phyloP scores from a whole-genome alignment of 164 flowering plant genomes.

The Houttuynia cordata region DNA sequence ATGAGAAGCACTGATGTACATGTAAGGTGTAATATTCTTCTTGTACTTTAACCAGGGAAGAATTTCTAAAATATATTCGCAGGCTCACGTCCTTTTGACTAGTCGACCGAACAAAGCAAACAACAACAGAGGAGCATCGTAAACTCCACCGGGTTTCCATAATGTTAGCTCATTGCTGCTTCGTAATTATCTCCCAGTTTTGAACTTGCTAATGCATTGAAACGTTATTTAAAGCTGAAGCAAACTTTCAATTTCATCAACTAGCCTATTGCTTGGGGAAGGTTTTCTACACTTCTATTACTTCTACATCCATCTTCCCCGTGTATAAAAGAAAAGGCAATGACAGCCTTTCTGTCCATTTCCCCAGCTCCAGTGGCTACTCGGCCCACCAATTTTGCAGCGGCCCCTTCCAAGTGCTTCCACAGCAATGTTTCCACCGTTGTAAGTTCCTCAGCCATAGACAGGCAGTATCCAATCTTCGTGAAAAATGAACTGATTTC shows the following conservation, averaged over 20 bases:
- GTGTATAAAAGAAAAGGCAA: neutral
- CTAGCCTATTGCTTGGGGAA: neutral
- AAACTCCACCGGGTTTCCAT: conserved; percentile 3
- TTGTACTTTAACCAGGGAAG: too few relatives aligned
- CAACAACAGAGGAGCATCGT: conserved; percentile 4
- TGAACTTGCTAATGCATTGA: neutral
- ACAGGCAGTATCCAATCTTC: too few relatives aligned
- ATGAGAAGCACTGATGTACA: too few relatives aligned
- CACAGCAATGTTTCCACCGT: conserved; percentile 3
- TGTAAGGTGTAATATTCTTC: too few relatives aligned
- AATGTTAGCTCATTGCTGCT: conserved; percentile 1
- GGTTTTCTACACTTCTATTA: neutral
- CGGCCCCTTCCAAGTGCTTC: conserved; percentile 1
- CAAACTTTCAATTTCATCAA: neutral
- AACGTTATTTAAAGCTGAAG: neutral
- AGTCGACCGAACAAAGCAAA: too few relatives aligned
- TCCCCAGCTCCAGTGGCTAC: conserved; percentile 19
- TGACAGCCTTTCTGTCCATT: conserved; percentile 18
- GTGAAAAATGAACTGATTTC: neutral
- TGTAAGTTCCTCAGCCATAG: conserved; percentile 8
- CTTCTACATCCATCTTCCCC: neutral
- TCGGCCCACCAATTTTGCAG: conserved; percentile 3
- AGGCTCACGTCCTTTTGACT: too few relatives aligned
- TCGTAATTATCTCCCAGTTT: conserved; percentile 9
- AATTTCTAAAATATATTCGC: too few relatives aligned